Percentiles rank a stretch among this genome's conserved stretches.
Evolutionary conservation across 805 yeast genomes (phyloP).

Genomic region (Cyberlindnera nakhonratchasimensis): DNA sequence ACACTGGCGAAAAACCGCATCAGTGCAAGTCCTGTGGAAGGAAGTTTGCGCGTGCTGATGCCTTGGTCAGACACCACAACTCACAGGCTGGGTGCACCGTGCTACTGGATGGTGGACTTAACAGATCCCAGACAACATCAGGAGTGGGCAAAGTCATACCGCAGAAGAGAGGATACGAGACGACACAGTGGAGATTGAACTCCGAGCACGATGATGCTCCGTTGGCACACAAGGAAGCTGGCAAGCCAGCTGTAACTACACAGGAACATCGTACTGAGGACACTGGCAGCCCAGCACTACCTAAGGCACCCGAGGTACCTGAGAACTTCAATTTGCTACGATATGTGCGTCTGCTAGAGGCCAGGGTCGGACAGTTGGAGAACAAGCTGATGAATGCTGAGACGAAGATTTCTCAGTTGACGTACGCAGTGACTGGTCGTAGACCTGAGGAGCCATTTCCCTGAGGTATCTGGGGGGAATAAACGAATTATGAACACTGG

Average conservation of each 20-base stretch:
- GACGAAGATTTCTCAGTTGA: constrained; percentile 21
- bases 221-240: not conserved
- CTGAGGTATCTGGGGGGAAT: not conserved
- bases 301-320: not conserved
- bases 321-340: constrained; percentile 15
- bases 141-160: constrained; percentile 1
- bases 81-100: constrained; percentile 32
- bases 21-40: constrained; percentile 58
- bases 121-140: not conserved
- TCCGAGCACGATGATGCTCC: not conserved
- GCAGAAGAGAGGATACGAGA: constrained; percentile 8
- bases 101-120: constrained; percentile 15
- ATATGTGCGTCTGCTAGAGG: constrained; percentile 24
- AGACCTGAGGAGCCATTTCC: no score
- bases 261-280: no score
- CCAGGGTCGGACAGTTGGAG: constrained; percentile 22
- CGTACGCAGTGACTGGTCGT: constrained; percentile 15
- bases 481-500: not conserved
- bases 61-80: constrained; percentile 64
- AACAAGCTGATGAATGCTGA: constrained; percentile 20
- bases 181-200: constrained; percentile 12
- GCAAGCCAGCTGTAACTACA: no score
- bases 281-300: not conserved
- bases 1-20: constrained; percentile 72
- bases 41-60: constrained; percentile 72